phyloP scores from a whole-genome alignment of 805 yeast species.

The Candida tammaniensis region DNA sequence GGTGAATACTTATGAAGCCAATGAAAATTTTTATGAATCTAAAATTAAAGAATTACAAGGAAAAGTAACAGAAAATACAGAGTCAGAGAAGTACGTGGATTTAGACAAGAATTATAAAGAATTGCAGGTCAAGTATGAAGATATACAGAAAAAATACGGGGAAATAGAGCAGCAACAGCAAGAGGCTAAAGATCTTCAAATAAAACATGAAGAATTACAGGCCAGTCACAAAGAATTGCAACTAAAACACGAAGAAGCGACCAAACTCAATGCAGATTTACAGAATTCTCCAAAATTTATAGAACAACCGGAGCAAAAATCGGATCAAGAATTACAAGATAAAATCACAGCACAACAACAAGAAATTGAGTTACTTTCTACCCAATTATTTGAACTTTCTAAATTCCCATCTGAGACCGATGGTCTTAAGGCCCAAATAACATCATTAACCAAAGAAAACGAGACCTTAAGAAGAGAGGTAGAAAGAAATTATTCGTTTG shows the following conservation, averaged over 20 bases:
- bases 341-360: slow-evolving; percentile 7
- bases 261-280: no score
- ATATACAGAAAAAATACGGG: neutral
- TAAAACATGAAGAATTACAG: neutral
- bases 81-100: neutral
- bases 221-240: neutral
- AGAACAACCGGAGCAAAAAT: no score
- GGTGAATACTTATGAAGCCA: slow-evolving; percentile 54
- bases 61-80: slow-evolving; percentile 11
- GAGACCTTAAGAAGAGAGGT: slow-evolving; percentile 11
- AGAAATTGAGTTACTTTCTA: slow-evolving; percentile 10
- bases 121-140: slow-evolving; percentile 1
- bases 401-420: slow-evolving; percentile 7
- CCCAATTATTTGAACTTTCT: slow-evolving; percentile 10
- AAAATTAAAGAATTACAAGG: slow-evolving; percentile 38
- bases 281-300: no score
- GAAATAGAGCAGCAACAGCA: neutral
- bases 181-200: neutral
- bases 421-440: neutral
- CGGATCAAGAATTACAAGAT: neutral
- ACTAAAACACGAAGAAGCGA: no score
- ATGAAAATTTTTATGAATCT: slow-evolving; percentile 46
- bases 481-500: slow-evolving; percentile 12
- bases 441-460: slow-evolving; percentile 6
- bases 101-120: slow-evolving; percentile 5